Evolutionary conservation across 768 basidiomycete species (phyloP), one percentile per base, ranked within the genome.

Genomic region (Mycena galopus): DNA sequence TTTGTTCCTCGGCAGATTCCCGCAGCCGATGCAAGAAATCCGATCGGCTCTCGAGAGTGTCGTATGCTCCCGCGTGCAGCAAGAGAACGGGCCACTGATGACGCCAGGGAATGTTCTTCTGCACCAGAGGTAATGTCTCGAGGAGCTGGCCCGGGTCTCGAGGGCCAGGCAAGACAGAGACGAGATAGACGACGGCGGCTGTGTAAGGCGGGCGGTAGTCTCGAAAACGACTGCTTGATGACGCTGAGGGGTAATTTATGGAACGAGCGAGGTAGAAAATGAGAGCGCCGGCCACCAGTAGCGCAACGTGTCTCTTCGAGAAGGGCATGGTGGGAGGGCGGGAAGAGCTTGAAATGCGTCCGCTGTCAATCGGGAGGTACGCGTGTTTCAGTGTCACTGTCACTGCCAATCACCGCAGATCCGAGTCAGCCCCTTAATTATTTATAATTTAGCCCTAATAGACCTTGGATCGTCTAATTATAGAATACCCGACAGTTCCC

Each of bases 51-150:
- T 47, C 68, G 4, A 12, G 9, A 7, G 60, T 32, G 25, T 69
- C 68, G 44, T 69, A 69, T 4, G 35, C 29, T 27, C 65, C 65
- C 8, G 65, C 65, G 23, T 66, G 65, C 19, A 66, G 37, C 6
- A 66, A n/a, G 19, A 66, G 32, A 19, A 66, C 25, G 12, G 65
- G 65, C 65, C 65, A 66, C 23, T 58, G 37, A 37, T 66, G 27
- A 3, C 42, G 56, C 65, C 65, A 67, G 12, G 65, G 65, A n/a
- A 67, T 58, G 17, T 59, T 30, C 17, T 44, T 57, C 25, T 66
- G 55, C 56, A 66, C 17, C 39, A 44, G 39, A 2, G 56, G 23
- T 1, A 66, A 25, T 23, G 65, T 57, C 9, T 25, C 21, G 19
- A 58, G 37, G 7, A 66, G 29, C 12, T 10, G 29, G 16, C 42